phyloP scores from a whole-genome alignment of 2,329 filamentous ascomycete genomes.

The Cladobotryum protrusum region DNA sequence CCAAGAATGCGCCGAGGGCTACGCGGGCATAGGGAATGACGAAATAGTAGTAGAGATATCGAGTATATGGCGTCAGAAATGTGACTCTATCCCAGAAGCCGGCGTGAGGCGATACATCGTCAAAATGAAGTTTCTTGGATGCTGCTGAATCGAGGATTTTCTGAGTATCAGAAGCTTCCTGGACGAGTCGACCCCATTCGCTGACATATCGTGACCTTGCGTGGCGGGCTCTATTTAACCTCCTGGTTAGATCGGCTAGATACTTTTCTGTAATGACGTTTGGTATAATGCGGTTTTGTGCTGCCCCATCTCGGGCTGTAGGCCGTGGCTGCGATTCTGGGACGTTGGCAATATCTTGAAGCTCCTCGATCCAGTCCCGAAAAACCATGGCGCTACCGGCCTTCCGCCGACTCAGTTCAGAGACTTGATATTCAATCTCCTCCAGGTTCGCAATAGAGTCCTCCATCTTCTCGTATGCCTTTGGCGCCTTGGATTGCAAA shows the following conservation, averaged over 20 bases:
- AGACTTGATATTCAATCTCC: constrained; percentile 73
- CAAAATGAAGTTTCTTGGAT: constrained; percentile 75
- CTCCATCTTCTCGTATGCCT: constrained; percentile 77
- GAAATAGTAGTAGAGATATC: constrained; percentile 71
- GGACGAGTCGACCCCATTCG: constrained; percentile 78
- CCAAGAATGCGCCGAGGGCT: constrained; percentile 58
- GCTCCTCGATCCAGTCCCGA: constrained; percentile 92
- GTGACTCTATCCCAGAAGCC: constrained; percentile 49
- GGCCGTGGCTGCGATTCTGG: constrained; percentile 53
- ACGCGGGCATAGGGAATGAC: constrained; percentile 64
- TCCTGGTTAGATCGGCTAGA: constrained; percentile 80
- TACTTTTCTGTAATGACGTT: constrained; percentile 89
- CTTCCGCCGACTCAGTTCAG: constrained; percentile 74
- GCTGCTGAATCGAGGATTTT: constrained; percentile 76
- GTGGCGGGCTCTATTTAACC: constrained; percentile 75
- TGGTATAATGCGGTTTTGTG: constrained; percentile 51
- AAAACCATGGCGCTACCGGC: constrained; percentile 68
- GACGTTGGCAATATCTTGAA: constrained; percentile 69
- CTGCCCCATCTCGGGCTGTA: constrained; percentile 33
- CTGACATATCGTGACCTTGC: constrained; percentile 74
- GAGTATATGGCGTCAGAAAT: constrained; percentile 71
- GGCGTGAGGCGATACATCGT: constrained; percentile 48
- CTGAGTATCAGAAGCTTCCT: constrained; percentile 68
- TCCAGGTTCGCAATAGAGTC: constrained; percentile 76
- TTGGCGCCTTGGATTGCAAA: constrained; percentile 73